Percentiles rank a stretch among this genome's conserved stretches.
phyloP scores from a whole-genome alignment of 805 yeast species.

The Huiozyma sinensis region DNA sequence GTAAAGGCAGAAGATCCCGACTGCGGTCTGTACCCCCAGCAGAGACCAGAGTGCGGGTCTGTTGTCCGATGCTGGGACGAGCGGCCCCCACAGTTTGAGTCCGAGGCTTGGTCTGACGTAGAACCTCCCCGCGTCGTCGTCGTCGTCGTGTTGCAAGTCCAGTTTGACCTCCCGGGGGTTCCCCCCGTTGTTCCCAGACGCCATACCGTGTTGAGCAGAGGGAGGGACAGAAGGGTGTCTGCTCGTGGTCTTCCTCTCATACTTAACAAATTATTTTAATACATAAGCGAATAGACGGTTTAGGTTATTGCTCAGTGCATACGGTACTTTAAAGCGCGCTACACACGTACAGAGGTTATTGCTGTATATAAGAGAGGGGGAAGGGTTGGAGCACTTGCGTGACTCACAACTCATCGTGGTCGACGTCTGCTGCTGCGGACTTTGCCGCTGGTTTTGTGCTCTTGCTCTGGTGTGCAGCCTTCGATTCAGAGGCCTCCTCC shows the following conservation, averaged over 20 bases:
- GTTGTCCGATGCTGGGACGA: conserved; percentile 65
- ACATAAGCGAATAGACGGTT: no score
- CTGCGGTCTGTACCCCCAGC: conserved; percentile 40
- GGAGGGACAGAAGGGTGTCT: background rate
- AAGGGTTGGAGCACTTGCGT: no score
- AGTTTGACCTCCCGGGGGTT: background rate
- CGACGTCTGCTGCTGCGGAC: conserved; percentile 12
- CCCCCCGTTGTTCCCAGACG: background rate
- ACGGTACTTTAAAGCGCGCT: no score
- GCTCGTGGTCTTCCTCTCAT: background rate
- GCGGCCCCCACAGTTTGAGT: conserved; percentile 54
- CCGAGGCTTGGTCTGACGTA: conserved; percentile 48
- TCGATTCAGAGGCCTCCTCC: conserved; percentile 11
- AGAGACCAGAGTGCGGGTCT: conserved; percentile 41
- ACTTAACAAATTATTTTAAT: no score
- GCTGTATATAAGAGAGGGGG: no score
- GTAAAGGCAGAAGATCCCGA: conserved; percentile 32
- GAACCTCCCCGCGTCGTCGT: conserved; percentile 7
- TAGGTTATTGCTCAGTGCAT: no score
- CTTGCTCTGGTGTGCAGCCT: conserved; percentile 1
- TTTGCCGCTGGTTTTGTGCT: conserved; percentile 11
- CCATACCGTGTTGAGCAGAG: background rate
- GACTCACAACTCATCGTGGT: conserved; percentile 28
- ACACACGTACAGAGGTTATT: no score
- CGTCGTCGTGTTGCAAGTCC: background rate